Evolutionary conservation across 2,329 filamentous ascomycete genomes (phyloP), one percentile per base, ranked within the genome.

Genomic region (Pseudopyrenochaeta lycopersici): DNA sequence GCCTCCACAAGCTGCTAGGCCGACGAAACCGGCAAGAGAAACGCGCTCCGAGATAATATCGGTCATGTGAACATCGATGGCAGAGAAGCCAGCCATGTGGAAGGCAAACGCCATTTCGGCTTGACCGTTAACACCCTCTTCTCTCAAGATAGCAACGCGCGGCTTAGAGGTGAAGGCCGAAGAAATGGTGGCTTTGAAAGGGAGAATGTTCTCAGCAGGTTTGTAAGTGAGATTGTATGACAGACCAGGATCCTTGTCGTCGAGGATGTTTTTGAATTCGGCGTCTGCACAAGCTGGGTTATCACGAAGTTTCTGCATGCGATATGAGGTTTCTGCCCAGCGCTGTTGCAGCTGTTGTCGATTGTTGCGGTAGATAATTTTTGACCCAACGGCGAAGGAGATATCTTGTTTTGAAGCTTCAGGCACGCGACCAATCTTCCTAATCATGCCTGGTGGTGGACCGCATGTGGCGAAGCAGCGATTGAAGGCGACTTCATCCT

Each of bases 41-140:
- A 91, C 87, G 14, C 90, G 89, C 10, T 86, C 87, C 20, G 91
- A 87, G 50, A 98, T 88, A 43, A 90, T 83, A 67, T 98, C 94
- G 3, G 90, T 95, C 95, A 99, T 98, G 82, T 97, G 94, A 1
- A 98, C 89, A 71, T 99, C 94, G 41, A 98, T 86, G 12, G 93
- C 87, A 44, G 92, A 89, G 79, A 98, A 98, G 32, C 94, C 94
- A 38, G 95, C 94, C 31, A 88, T 88, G 62, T 90, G 88, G 83
- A 98, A 98, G 43, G 93, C 92, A 71, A 96, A 98, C 1, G 95
- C 95, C 91, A 99, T 96, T 76, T 99, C 95, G n/a, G 92, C 88
- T 68, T 97, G 87, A 36, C 93, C 91, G 78, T 99, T 98, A 63
- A 97, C 91, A 74, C 95, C 95, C 76, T 97, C 92, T 76, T 98